phyloP scores from a whole-genome alignment of 1,139 yeast genomes.

The Pneumocystis sp. region DNA sequence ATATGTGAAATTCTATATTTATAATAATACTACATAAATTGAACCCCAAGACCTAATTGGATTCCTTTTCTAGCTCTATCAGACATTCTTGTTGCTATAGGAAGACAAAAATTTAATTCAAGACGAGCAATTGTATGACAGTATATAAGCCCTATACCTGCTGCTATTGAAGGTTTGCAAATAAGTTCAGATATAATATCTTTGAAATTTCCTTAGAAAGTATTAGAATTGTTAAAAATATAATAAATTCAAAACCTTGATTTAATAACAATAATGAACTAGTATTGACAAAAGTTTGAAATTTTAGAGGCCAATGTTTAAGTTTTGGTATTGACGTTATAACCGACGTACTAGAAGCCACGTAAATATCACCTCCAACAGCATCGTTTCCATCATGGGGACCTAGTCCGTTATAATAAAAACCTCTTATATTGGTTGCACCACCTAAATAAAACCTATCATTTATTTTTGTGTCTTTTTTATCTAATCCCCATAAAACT shows the following conservation, averaged over 20 bases:
- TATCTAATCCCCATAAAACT: constrained; percentile 17
- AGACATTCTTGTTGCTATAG: constrained; percentile 46
- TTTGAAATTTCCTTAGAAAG: not conserved
- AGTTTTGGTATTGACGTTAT: constrained; percentile 51
- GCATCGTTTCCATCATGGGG: constrained; percentile 48
- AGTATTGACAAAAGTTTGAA: constrained; percentile 19
- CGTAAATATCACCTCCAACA: constrained; percentile 68
- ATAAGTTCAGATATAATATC: constrained; percentile 12
- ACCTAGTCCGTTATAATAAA: constrained; percentile 65
- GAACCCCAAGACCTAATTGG: constrained; percentile 88
- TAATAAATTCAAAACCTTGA: constrained; percentile 16
- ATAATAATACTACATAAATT: constrained; percentile 38
- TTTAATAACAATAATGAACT: constrained; percentile 42
- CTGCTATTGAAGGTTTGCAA: constrained; percentile 35
- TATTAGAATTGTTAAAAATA: not conserved
- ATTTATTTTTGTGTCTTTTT: constrained; percentile 24
- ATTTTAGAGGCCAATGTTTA: constrained; percentile 18
- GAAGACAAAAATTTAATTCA: constrained; percentile 75
- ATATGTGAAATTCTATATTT: not conserved
- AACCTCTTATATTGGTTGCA: constrained; percentile 69
- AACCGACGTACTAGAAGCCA: constrained; percentile 56
- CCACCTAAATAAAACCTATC: constrained; percentile 59
- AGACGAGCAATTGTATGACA: constrained; percentile 83
- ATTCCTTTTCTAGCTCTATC: constrained; percentile 71
- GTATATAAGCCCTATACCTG: constrained; percentile 65